phyloP scores from a whole-genome alignment of 768 basidiomycete genomes.

The Phylloporus sp. region DNA sequence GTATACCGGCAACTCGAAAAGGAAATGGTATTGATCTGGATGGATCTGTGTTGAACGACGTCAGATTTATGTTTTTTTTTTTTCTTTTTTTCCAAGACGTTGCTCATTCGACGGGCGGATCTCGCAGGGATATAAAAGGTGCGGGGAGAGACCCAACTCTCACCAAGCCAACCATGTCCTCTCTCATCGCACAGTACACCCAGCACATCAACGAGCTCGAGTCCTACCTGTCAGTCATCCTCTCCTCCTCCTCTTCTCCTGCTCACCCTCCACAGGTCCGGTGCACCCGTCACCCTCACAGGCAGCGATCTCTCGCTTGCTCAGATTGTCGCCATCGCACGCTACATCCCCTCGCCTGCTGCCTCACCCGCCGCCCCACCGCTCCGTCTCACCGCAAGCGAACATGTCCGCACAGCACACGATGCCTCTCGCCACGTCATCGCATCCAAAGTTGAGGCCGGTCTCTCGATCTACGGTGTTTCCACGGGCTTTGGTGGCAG shows the following conservation, averaged over 20 bases:
- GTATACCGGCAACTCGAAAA: neutral
- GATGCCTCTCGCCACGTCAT: slow-evolving; percentile 63
- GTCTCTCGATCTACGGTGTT: slow-evolving; percentile 78
- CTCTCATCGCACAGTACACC: slow-evolving; percentile 54
- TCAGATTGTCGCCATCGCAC: slow-evolving; percentile 72
- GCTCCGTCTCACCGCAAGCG: slow-evolving; percentile 18
- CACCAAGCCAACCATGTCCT: slow-evolving; percentile 9
- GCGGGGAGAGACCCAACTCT: neutral
- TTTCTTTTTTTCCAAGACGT: neutral
- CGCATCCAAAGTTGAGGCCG: slow-evolving; percentile 59
- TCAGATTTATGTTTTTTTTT: slow-evolving; percentile 17
- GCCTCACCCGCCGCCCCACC: slow-evolving; percentile 31
- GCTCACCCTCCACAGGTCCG: slow-evolving; percentile 42
- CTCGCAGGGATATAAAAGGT: slow-evolving; percentile 8
- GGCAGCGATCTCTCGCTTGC: slow-evolving; percentile 72
- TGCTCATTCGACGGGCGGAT: slow-evolving; percentile 17
- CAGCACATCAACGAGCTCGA: slow-evolving; percentile 60
- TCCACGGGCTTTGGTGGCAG: slow-evolving; percentile 87
- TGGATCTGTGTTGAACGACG: slow-evolving; percentile 13
- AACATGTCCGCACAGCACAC: slow-evolving; percentile 46
- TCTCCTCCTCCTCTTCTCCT: neutral
- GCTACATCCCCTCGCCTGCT: slow-evolving; percentile 45
- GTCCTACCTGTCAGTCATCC: slow-evolving; percentile 54
- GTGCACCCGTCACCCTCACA: slow-evolving; percentile 59
- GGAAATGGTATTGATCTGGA: slow-evolving; percentile 8